phyloP scores from a whole-genome alignment of 306 rosid genomes.

The Acmispon strigosus region DNA sequence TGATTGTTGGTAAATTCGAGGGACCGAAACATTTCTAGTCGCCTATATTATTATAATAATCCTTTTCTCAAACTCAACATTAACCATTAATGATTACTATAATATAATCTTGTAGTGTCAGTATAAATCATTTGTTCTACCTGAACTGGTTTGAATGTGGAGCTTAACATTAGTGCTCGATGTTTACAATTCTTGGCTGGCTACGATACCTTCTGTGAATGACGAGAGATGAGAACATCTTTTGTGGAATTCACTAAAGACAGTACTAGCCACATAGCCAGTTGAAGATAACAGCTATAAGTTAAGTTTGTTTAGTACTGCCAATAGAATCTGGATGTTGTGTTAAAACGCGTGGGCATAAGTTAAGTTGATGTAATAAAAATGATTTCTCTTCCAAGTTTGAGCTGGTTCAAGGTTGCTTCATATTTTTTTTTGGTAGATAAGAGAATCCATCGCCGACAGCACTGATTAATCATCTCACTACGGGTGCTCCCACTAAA shows the following conservation, averaged over 20 bases:
- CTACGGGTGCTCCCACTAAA: too few relatives aligned
- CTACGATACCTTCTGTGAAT: background rate
- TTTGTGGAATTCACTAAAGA: background rate
- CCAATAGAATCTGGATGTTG: background rate
- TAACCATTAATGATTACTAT: background rate
- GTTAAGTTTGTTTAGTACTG: too few relatives aligned
- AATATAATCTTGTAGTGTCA: background rate
- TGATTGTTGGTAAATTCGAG: conserved; percentile 18
- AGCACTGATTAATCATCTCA: too few relatives aligned
- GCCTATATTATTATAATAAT: conserved; percentile 2
- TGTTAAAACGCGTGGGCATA: background rate
- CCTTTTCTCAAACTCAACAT: background rate
- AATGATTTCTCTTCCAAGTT: background rate
- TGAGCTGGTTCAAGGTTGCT: background rate
- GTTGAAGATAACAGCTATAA: background rate
- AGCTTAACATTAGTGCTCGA: background rate
- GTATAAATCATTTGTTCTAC: background rate
- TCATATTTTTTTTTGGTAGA: too few relatives aligned
- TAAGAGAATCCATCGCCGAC: too few relatives aligned
- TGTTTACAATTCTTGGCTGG: conserved; percentile 5
- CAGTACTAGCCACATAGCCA: background rate
- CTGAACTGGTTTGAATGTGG: background rate
- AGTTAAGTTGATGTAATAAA: background rate
- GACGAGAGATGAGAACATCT: background rate
- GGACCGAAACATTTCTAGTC: background rate